phyloP scores from a whole-genome alignment of 2,329 filamentous ascomycete species.

The Aspergillus luchuensis region DNA sequence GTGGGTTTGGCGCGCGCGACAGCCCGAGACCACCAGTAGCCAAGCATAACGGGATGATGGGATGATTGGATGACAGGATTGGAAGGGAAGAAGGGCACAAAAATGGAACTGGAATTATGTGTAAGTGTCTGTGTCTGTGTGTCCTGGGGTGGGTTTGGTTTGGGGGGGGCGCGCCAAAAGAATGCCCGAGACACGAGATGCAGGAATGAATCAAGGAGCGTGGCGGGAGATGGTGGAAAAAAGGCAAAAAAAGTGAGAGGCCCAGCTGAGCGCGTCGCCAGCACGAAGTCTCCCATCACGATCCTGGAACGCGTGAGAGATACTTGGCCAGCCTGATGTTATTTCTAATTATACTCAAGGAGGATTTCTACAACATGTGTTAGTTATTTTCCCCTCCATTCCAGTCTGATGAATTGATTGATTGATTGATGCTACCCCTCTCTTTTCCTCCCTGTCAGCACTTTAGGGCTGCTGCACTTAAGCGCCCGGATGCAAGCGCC shows the following conservation, averaged over 20 bases:
- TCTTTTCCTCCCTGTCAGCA: neutral
- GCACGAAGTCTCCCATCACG: neutral
- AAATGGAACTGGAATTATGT: too few relatives aligned
- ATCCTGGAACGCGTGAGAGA: slow-evolving; percentile 8
- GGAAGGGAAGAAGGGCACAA: too few relatives aligned
- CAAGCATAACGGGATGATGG: too few relatives aligned
- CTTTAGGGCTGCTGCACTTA: slow-evolving; percentile 8
- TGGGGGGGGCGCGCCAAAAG: neutral
- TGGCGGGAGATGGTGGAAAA: too few relatives aligned
- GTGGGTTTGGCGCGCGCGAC: slow-evolving; percentile 1
- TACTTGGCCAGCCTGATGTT: neutral
- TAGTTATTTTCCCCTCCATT: neutral
- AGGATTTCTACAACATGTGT: too few relatives aligned
- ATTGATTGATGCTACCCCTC: neutral
- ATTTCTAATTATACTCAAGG: too few relatives aligned
- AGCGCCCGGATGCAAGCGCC: slow-evolving; percentile 7
- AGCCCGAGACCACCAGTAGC: too few relatives aligned
- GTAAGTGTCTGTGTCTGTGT: too few relatives aligned
- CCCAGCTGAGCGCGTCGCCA: slow-evolving; percentile 8
- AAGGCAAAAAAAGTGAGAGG: neutral
- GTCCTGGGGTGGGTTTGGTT: too few relatives aligned
- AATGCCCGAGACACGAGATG: slow-evolving; percentile 9
- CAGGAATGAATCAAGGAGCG: slow-evolving; percentile 5
- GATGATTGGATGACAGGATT: too few relatives aligned
- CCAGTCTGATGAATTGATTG: neutral